Evolutionary conservation across 345 rosid genomes (phyloP), one percentile per base, ranked within the genome.

Genomic region (Gossypium longicalyx): DNA sequence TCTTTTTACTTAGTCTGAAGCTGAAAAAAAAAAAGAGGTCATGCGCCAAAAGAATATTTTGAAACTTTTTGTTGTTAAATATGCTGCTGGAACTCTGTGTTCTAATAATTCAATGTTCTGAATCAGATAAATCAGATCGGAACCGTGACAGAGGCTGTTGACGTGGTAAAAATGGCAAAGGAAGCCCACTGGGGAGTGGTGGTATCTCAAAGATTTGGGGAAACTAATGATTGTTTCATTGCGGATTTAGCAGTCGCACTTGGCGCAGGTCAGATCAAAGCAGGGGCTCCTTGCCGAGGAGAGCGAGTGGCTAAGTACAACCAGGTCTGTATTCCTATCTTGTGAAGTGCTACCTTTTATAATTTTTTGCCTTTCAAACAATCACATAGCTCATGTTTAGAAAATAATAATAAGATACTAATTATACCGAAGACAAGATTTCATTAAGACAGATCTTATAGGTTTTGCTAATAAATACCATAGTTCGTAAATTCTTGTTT

Each of bases 221-320:
- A 95, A 84, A 93, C 93, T 48, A 91, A 87, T 76, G 99, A 95
- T 79, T 85, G 97, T 76, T 95, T 93, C 84, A 89, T 91, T 65
- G 86, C 98, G 9, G 98, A 95, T 85, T 86, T 95, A 74, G 87
- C 98, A 38, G 98, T 95, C 65, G 99, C 98, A 73, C 83, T 95
- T 49, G 84, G 88, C 49, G 82, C 94, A 3, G 95, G 93, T 77
- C 94, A 87, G 84, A 89, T 95, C 76, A 93, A 93, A 84, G 89
- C 97, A 62, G 99, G 99, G 72, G 99, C 98, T 83, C 99, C 99
- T 75, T 91, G 94, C 86, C 84, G 99, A 74, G 98, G 99, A 76
- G 99, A 95, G 85, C 86, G 98, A 52, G 75, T 93, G 58, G 91
- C 91, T 64, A 95, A 95, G 79, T 95, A 93, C 86, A 95, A 95